phyloP scores from a whole-genome alignment of 2,329 filamentous ascomycete species.

The Fusarium redolens region DNA sequence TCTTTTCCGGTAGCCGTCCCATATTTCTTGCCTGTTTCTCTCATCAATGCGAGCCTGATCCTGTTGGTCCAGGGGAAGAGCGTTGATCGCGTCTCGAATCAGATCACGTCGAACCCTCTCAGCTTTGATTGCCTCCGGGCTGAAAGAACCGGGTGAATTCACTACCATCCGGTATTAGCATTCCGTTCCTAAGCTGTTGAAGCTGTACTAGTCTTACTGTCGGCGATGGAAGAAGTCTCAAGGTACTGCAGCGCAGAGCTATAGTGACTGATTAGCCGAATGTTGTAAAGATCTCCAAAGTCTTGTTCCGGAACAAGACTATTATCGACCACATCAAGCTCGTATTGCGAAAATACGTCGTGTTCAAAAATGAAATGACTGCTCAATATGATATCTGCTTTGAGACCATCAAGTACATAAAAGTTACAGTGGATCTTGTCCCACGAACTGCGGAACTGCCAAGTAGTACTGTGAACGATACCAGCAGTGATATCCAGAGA shows the following conservation, averaged over 20 bases:
- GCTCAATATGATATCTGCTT: not conserved
- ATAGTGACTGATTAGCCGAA: not conserved
- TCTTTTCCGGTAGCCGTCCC: not conserved
- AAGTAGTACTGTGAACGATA: not conserved
- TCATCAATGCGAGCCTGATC: not conserved
- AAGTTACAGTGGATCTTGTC: not conserved
- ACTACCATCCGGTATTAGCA: not conserved
- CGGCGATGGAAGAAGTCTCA: not conserved
- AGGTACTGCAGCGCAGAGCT: not conserved
- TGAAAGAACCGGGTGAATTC: not conserved
- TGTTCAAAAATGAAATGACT: not conserved
- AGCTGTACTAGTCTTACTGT: not conserved
- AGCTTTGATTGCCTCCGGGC: not conserved
- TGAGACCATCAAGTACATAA: not conserved
- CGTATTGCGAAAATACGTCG: not conserved
- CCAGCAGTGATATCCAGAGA: not conserved
- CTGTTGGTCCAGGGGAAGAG: accelerated
- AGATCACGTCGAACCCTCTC: not conserved
- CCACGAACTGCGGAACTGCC: not conserved
- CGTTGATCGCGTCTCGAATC: not conserved
- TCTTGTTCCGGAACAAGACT: not conserved
- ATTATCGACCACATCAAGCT: accelerated
- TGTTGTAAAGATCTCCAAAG: not conserved
- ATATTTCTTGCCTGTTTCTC: not conserved
- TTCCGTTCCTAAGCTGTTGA: accelerated